These are phyloP conservation scores for Suhomyces bribrorum DNA, from an alignment of 1,139 yeast species.

Conservation along the genomic window DNA sequence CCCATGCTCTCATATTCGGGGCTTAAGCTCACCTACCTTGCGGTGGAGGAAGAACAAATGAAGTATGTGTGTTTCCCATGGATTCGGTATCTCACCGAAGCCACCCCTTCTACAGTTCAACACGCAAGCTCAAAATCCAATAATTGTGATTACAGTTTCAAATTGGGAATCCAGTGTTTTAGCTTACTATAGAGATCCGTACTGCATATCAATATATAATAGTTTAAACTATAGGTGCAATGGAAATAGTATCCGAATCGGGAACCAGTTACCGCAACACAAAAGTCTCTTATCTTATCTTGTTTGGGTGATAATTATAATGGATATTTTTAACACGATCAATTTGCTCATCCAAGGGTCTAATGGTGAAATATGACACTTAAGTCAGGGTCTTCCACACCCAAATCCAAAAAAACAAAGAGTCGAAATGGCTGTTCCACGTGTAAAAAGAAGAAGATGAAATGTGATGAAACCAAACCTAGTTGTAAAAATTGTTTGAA, in stretches of 20 bases:
- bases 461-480: conserved; percentile 62
- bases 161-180: conserved; percentile 22
- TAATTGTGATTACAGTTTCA: conserved; percentile 31
- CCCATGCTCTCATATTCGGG: conserved; percentile 49
- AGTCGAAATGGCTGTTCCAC: conserved; percentile 54
- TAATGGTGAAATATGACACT: neutral
- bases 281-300: conserved; percentile 10
- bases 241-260: conserved; percentile 7
- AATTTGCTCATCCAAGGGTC: conserved; percentile 2
- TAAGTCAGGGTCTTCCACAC: neutral
- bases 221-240: no score
- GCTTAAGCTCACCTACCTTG: conserved; percentile 38
- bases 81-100: conserved; percentile 45
- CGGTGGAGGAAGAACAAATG: conserved; percentile 45
- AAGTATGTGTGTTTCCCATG: conserved; percentile 51
- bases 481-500: conserved; percentile 46
- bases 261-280: conserved; percentile 8
- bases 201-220: conserved; percentile 2
- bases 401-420: conserved; percentile 24
- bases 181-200: conserved; percentile 3
- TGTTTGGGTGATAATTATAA: conserved; percentile 2
- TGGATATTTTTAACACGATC: conserved; percentile 5
- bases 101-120: conserved; percentile 12
- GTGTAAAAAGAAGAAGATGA: conserved; percentile 56
- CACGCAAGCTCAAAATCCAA: conserved; percentile 5